Evolutionary conservation across 2,329 filamentous ascomycete species (phyloP), one percentile per base, ranked within the genome.

Genomic region (Sporothrix dimorphospora): DNA sequence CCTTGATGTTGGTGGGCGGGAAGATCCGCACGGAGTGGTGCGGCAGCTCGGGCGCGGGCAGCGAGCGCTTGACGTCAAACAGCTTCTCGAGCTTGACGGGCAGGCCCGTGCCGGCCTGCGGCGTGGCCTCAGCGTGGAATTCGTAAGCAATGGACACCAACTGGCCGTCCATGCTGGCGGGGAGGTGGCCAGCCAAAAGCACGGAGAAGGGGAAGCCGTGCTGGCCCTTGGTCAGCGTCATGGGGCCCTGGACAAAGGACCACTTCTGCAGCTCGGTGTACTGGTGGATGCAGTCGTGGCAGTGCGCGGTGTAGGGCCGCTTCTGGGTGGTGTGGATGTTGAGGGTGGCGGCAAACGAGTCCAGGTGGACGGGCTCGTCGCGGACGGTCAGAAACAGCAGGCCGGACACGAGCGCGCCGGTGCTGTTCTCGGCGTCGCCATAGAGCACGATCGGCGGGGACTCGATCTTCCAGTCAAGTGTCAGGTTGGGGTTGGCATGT

Each of bases 1-100:
- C 92, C 76, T 93, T 94, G 78, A 99, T 91, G 82, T 97, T 96
- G 76, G 96, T 99, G 0, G 96, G 95, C 65, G 95, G 96, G 82
- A 99, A 99, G 78, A 98, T 92, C 78, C 95, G 93, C 74, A 97
- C 90, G 19, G 93, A 97, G 82, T 94, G 91, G 82, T 97, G 95
- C 74, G 97, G 94, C 70, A 88, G 86, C 66, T 94, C 92, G 2
- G 93, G 89, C 70, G 91, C 82, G 8, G 83, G 86, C 34, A 98
- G 88, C 45, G 94, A 92, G 74, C 95, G 92, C 83, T 91, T 91
- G 76, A 98, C 87, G 71, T 90, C 85, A 59, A 98, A 84, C 11
- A 87, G 87, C 77, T 90, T 89, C 74, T 88, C 87, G 77, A 93
- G 88, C 76, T 86, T 89, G 78, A 93, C 86, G 30, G 81, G 78